Evolutionary conservation across 768 basidiomycete genomes (phyloP), one percentile per base, ranked within the genome.

Genomic region (Podaxis carcinomalis): DNA sequence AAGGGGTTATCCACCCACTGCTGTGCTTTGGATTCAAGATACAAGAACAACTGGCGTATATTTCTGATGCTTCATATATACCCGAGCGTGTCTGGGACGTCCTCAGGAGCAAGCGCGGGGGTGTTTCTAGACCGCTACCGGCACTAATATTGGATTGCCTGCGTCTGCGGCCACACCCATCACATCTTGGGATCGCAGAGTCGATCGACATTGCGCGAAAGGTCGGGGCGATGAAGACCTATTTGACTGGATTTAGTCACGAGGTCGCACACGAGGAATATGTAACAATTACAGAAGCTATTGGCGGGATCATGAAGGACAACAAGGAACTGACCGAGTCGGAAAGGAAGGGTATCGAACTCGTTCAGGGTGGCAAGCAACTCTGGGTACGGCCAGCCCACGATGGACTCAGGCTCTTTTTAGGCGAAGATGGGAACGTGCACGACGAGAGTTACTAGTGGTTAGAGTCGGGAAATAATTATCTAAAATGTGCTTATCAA

Each of bases 11-110:
- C 16, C 73, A 74, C n/a, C 88, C 88, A 1, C 89, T 86, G 68
- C 67, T 83, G 53, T 87, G 83, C 67, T 80, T 87, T 66, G 90
- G 87, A 28, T 92, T 92, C 75, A 79, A 83, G 67, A 77, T 91
- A 50, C 82, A 87, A 66, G 76, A 87, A 37, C 73, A 80, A 32
- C 73, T 95, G 50, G 77, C 85, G 13, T 95, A 95, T 74, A 79
- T 96, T 62, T 88, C 89, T 27, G 95, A 97, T 70, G 90, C 88
- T 44, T 92, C 89, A 7, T 74, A 82, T 65, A 90, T 96, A 57
- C 93, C 94, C 1, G 83, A 89, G 6, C 79, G 83, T 37, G 82
- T 85, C 42, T 92, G 90, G 90, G 67, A 71, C 19, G 66, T 85
- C 54, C 73, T 87, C 62, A 64, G 51, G 53, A 67, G 64, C 28